Evolutionary conservation across 257 asterid genomes (phyloP).

Genomic region (Handroanthus guayacan): DNA sequence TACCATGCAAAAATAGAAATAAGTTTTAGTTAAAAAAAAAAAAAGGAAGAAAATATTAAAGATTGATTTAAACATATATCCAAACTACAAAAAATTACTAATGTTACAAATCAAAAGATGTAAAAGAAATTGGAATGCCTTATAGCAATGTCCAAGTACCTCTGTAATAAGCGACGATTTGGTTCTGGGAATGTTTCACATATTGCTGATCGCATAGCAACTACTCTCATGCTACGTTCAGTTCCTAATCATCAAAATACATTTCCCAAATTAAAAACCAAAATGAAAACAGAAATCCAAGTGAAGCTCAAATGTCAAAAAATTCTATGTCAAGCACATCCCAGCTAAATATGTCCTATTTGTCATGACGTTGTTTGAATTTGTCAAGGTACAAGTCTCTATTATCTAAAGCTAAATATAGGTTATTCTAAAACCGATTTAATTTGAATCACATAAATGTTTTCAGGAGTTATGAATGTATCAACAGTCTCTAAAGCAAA

Average conservation of each 20-base stretch:
- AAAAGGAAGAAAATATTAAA: background rate
- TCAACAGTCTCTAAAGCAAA: constrained; percentile 12
- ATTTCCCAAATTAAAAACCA: constrained; percentile 26
- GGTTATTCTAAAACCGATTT: constrained; percentile 3
- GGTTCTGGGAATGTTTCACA: constrained; percentile 99
- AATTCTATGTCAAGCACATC: background rate
- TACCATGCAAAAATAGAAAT: constrained; percentile 16
- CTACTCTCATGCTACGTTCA: constrained; percentile 79
- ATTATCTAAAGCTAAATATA: background rate
- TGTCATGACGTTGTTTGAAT: constrained; percentile 2
- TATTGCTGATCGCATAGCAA: constrained; percentile 90
- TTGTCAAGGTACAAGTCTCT: background rate
- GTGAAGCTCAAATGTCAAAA: constrained; percentile 15
- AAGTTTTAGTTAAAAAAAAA: constrained; percentile 1
- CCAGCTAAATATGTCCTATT: background rate
- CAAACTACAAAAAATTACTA: constrained; percentile 21
- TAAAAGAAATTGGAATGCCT: background rate
- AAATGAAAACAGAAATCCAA: constrained; percentile 22
- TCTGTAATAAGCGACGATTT: constrained; percentile 89
- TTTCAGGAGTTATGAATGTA: constrained; percentile 18
- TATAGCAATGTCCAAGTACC: constrained; percentile 50
- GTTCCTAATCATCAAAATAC: constrained; percentile 62
- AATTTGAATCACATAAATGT: background rate
- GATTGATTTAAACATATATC: background rate
- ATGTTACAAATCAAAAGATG: constrained; percentile 27